Conservation (phyloP, 148 eudicot genomes). For the Chenopodium suecicum region DNA sequence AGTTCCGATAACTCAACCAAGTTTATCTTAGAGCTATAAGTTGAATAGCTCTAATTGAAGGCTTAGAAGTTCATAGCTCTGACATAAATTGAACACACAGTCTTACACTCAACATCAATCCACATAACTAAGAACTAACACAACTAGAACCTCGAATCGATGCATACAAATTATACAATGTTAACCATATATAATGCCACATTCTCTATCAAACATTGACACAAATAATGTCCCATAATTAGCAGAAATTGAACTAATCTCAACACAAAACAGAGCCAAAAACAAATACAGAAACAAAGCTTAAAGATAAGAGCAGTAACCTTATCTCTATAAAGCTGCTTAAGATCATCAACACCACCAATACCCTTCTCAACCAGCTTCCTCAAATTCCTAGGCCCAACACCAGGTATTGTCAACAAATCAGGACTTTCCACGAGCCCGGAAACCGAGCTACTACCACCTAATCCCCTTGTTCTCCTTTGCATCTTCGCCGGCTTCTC, state of each 20-base stretch:
- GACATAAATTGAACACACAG: too few species aligned
- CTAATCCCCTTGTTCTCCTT: conserved; percentile 45
- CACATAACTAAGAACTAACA: neutral
- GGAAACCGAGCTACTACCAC: conserved; percentile 15
- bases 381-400: conserved; percentile 93
- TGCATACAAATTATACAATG: too few species aligned
- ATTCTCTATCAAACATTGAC: neutral
- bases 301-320: conserved; percentile 24
- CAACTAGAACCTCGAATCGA: neutral
- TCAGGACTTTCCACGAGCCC: conserved; percentile 43
- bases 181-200: neutral
- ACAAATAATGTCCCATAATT: neutral
- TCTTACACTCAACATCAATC: neutral
- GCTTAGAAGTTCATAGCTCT: neutral
- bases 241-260: neutral
- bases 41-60: neutral
- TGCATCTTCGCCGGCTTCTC: conserved; percentile 38
- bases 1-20: neutral
- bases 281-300: neutral
- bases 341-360: conserved; percentile 77
- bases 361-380: conserved; percentile 84
- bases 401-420: conserved; percentile 92
- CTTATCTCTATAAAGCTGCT: conserved; percentile 81
- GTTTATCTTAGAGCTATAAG: neutral
- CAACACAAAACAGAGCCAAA: neutral